These are phyloP conservation scores for Rosa chinensis DNA, from an alignment of 306 rosid species.

Conservation along the genomic window DNA sequence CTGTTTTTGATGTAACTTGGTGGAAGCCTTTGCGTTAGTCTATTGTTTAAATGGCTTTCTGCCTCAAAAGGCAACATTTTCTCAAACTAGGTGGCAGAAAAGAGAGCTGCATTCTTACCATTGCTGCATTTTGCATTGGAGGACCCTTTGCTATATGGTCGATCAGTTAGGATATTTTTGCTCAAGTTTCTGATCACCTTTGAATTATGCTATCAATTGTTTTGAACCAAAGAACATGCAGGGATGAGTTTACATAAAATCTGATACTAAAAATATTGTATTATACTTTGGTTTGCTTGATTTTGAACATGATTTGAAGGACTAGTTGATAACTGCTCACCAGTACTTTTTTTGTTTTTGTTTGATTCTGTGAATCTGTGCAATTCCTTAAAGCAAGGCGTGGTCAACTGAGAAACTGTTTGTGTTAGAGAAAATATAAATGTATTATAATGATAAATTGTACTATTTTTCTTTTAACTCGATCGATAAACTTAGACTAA, in stretches of 20 bases:
- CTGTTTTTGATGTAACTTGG: background rate
- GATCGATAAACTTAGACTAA: background rate
- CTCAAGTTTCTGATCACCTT: background rate
- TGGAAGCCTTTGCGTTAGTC: background rate
- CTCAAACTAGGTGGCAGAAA: background rate
- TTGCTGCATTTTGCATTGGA: background rate
- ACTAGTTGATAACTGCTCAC: background rate
- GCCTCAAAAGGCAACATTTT: background rate
- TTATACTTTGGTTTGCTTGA: background rate
- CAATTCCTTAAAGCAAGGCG: no score
- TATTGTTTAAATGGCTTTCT: background rate
- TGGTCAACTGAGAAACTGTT: background rate
- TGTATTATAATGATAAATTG: background rate
- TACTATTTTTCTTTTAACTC: background rate
- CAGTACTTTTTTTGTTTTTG: no score
- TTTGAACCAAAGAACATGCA: background rate
- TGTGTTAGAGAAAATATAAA: background rate
- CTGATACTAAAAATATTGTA: background rate
- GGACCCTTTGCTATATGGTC: background rate
- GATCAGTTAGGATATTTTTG: background rate
- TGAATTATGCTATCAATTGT: background rate
- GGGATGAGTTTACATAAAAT: background rate
- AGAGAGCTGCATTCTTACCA: conserved; percentile 5
- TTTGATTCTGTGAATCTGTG: no score
- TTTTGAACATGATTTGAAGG: background rate